These are phyloP conservation scores for Hanseniaspora mollemarum DNA, from an alignment of 805 yeast genomes.

Conservation along the genomic window DNA sequence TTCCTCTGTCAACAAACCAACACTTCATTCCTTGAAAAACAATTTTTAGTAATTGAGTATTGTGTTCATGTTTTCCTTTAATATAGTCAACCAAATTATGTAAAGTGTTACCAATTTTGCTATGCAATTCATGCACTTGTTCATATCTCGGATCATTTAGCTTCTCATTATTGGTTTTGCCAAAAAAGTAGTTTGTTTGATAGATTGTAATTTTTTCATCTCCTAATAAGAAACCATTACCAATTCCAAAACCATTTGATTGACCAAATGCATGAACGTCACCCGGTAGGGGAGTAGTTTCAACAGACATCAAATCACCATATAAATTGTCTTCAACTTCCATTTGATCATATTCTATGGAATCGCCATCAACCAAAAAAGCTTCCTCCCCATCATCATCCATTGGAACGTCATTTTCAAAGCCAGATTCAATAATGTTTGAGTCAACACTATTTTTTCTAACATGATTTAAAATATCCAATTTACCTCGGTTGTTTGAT, in stretches of 20 bases:
- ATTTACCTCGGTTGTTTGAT: slow-evolving; percentile 21
- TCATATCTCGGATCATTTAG: slow-evolving; percentile 34
- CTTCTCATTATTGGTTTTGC: slow-evolving; percentile 40
- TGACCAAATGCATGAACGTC: slow-evolving; percentile 24
- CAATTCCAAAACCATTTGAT: slow-evolving; percentile 35
- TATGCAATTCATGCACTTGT: slow-evolving; percentile 50
- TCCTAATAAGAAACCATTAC: slow-evolving; percentile 45
- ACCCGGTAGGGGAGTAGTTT: slow-evolving; percentile 33
- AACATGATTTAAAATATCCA: slow-evolving; percentile 30
- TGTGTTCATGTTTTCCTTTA: slow-evolving; percentile 43
- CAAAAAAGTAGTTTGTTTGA: slow-evolving; percentile 55
- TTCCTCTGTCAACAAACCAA: slow-evolving; percentile 75
- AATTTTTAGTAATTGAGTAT: slow-evolving; percentile 50
- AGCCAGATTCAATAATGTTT: slow-evolving; percentile 28
- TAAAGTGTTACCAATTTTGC: slow-evolving; percentile 48
- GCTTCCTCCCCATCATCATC: slow-evolving; percentile 21
- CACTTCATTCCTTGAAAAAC: slow-evolving; percentile 53
- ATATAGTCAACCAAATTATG: slow-evolving; percentile 47
- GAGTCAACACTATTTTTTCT: slow-evolving; percentile 30
- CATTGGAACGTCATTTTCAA: slow-evolving; percentile 15
- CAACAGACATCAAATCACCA: slow-evolving; percentile 35
- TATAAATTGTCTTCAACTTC: slow-evolving; percentile 25
- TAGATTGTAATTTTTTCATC: slow-evolving; percentile 43
- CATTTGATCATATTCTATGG: slow-evolving; percentile 19
- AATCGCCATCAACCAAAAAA: slow-evolving; percentile 22